Evolutionary conservation across 2,329 filamentous ascomycete species (phyloP).

Genomic region (Lachnellula occidentalis): DNA sequence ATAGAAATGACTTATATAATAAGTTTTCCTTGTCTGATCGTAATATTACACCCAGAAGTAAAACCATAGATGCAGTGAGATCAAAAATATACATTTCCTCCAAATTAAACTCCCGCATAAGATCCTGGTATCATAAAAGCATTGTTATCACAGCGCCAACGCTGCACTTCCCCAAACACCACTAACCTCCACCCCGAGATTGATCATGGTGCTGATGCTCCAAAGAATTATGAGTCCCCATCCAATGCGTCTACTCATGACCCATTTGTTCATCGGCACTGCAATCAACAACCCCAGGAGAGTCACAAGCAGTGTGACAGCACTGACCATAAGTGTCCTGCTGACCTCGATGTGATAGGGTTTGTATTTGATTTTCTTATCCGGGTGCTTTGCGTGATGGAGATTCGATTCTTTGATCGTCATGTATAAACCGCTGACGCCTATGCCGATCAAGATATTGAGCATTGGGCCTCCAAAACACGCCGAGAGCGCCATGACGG

Average conservation of each 20-base stretch:
- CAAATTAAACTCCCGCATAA: too few relatives aligned
- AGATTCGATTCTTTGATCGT: constrained; percentile 65
- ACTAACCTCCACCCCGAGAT: constrained; percentile 73
- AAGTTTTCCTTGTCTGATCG: too few relatives aligned
- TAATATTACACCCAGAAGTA: too few relatives aligned
- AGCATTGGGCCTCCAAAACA: constrained; percentile 99
- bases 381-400: constrained; percentile 61
- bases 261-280: constrained; percentile 82
- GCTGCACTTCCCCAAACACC: constrained; percentile 34
- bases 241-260: constrained; percentile 77
- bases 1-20: too few relatives aligned
- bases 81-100: too few relatives aligned
- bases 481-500: constrained; percentile 89
- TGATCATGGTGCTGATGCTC: constrained; percentile 72
- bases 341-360: constrained; percentile 81
- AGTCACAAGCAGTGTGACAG: constrained; percentile 76
- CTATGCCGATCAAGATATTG: constrained; percentile 92
- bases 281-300: constrained; percentile 71
- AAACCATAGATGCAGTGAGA: too few relatives aligned
- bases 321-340: constrained; percentile 78
- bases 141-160: neutral
- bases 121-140: neutral
- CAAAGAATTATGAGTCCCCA: constrained; percentile 75
- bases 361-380: constrained; percentile 58
- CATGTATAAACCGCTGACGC: constrained; percentile 86